Evolutionary conservation across 2,329 filamentous ascomycete species (phyloP).

Genomic region (Domatiomyces catenatus): DNA sequence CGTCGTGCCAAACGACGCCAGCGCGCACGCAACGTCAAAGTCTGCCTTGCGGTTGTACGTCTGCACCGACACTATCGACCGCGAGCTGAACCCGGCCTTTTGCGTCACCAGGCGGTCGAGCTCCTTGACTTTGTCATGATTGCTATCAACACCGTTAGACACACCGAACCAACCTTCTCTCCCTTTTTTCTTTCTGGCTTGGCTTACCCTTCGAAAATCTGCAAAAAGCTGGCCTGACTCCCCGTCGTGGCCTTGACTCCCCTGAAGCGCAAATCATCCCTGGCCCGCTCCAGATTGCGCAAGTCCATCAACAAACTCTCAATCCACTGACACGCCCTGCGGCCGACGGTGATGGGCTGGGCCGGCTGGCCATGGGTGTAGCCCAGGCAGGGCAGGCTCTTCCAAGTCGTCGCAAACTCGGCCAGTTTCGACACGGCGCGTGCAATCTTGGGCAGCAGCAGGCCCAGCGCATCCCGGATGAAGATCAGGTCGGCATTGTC

Average conservation of each 20-base stretch:
- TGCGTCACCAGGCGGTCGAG: conserved; percentile 49
- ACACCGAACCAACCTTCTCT: conserved; percentile 9
- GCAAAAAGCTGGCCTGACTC: conserved; percentile 63
- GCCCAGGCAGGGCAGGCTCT: conserved; percentile 54
- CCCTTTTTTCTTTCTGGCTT: no score
- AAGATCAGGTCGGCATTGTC: conserved; percentile 70
- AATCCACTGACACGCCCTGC: conserved; percentile 57
- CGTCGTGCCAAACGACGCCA: conserved; percentile 64
- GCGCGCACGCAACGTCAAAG: conserved; percentile 61
- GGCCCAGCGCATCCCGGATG: conserved; percentile 55
- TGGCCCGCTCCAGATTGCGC: conserved; percentile 53
- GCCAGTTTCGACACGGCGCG: conserved; percentile 62
- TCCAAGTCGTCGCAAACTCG: conserved; percentile 57
- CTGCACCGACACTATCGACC: conserved; percentile 50
- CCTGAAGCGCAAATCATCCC: conserved; percentile 56
- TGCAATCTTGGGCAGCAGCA: conserved; percentile 64
- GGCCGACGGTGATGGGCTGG: conserved; percentile 51
- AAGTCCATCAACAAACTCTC: conserved; percentile 65
- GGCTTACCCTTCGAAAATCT: conserved; percentile 40
- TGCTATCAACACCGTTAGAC: conserved; percentile 17
- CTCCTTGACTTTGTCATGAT: conserved; percentile 45
- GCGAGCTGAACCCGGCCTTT: conserved; percentile 46
- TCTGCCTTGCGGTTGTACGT: conserved; percentile 74
- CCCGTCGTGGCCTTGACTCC: conserved; percentile 60
- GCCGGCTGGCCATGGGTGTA: conserved; percentile 55